phyloP scores from a whole-genome alignment of 805 yeast species.

The Hagleromyces aurorensis region DNA sequence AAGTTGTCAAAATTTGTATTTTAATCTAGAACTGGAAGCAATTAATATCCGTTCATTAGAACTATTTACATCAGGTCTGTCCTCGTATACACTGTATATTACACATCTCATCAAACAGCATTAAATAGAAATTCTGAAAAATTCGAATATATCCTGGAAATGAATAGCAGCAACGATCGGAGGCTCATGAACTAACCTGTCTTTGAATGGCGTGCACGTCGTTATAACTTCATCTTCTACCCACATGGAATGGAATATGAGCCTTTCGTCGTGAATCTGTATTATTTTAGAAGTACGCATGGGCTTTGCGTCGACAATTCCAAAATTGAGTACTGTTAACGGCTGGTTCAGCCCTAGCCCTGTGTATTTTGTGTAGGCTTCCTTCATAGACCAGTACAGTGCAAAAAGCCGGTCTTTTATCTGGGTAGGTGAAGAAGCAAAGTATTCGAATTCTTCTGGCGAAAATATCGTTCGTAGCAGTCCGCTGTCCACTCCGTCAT shows the following conservation, averaged over 20 bases:
- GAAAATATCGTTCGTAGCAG: constrained; percentile 40
- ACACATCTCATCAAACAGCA: too few species aligned
- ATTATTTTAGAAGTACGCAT: too few species aligned
- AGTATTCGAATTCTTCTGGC: constrained; percentile 28
- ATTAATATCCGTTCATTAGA: too few species aligned
- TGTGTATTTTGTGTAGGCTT: constrained; percentile 57
- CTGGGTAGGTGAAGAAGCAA: constrained; percentile 17
- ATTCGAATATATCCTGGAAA: too few species aligned
- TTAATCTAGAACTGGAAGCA: too few species aligned
- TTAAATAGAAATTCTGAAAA: too few species aligned
- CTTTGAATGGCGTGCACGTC: too few species aligned
- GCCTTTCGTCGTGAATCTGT: too few species aligned
- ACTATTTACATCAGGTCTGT: neutral
- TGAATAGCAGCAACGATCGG: too few species aligned
- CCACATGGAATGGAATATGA: too few species aligned
- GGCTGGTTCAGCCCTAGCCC: constrained; percentile 52
- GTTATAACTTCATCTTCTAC: too few species aligned
- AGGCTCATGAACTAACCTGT: too few species aligned
- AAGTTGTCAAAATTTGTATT: constrained; percentile 48
- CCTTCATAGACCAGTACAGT: constrained; percentile 73
- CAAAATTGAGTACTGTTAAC: constrained; percentile 26
- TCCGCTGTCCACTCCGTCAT: constrained; percentile 22
- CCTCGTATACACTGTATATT: constrained; percentile 1
- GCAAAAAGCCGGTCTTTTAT: constrained; percentile 36
- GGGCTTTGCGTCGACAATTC: constrained; percentile 12